These are phyloP conservation scores for Erysiphe pulchra DNA, from an alignment of 2,329 filamentous ascomycete species.

Conservation along the genomic window DNA sequence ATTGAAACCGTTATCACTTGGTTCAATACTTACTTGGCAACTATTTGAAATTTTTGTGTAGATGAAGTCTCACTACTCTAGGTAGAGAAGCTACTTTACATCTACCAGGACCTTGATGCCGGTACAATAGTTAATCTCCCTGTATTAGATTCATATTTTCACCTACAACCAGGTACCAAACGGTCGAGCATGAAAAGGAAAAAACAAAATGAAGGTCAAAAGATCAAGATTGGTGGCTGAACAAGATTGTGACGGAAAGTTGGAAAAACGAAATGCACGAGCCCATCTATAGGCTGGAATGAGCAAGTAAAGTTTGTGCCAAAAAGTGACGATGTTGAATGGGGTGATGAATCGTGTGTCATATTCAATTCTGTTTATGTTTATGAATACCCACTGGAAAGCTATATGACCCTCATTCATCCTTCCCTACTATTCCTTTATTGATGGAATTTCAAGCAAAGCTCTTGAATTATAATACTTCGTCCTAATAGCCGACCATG, in stretches of 20 bases:
- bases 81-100: neutral
- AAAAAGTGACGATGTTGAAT: neutral
- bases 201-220: no score
- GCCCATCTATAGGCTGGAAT: neutral
- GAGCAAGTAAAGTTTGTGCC: neutral
- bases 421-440: neutral
- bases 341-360: no score
- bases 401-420: neutral
- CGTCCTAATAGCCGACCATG: neutral
- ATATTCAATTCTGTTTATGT: neutral
- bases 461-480: neutral
- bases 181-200: no score
- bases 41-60: neutral
- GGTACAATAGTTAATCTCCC: neutral
- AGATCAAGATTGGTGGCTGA: no score
- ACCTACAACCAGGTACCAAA: no score
- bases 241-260: neutral
- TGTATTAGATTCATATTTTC: neutral
- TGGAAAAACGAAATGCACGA: neutral
- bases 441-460: slow-evolving; percentile 1
- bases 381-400: neutral
- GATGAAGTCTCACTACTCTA: neutral
- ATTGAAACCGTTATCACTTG: no score
- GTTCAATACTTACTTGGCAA: neutral
- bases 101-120: neutral